Base-by-base conservation (phyloP, 2,329 filamentous ascomycete genomes). In the Coniochaeta hoffmannii region DNA sequence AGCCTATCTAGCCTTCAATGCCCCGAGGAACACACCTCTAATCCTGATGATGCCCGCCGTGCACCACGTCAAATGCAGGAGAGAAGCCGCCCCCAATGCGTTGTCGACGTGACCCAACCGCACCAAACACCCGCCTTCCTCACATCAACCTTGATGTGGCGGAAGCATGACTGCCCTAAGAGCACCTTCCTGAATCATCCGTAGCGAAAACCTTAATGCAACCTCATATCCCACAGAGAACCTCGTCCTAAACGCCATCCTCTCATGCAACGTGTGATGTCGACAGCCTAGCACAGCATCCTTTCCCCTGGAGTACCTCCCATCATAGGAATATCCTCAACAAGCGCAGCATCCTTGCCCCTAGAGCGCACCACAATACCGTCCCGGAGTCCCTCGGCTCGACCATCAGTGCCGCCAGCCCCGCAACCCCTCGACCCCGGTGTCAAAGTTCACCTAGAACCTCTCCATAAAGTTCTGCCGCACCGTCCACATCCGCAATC, bases 401-500 rank as follows among this genome's bases (percentile, higher is more conserved):
- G n/a, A 32, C 36, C 50, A 55, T 50, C 44, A 10, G 49, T 46
- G 26, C 28, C 31, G 17, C 15, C 51, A 7, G 30, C 12, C 7
- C 30, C 36, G n/a, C 36, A n/a, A 8, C 14, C 46, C 17, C 8
- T 44, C 31, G n/a, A n/a, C n/a, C n/a, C n/a, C n/a, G n/a, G n/a
- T n/a, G n/a, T 41, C 10, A 41, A 56, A 61, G 53, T 53, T 55
- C 44, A 54, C 38, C 61, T 65, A 68, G 36, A 66, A 67, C 55
- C 84, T 89, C 79, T 95, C 90, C 87, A 96, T 92, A 60, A 96
- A 74, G 62, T 89, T 90, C 78, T 80, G 89, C 59, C 89, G 77
- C 11, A 92, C 89, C 1, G 92, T 97, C 93, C 92, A 97, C 90
- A 97, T 96, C 17, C 93, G 79, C 15, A 87, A 85, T 55, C 91